Evolutionary conservation across 306 rosid genomes (phyloP), one percentile per base, ranked within the genome.

Genomic region (Macrotyloma uniflorum): DNA sequence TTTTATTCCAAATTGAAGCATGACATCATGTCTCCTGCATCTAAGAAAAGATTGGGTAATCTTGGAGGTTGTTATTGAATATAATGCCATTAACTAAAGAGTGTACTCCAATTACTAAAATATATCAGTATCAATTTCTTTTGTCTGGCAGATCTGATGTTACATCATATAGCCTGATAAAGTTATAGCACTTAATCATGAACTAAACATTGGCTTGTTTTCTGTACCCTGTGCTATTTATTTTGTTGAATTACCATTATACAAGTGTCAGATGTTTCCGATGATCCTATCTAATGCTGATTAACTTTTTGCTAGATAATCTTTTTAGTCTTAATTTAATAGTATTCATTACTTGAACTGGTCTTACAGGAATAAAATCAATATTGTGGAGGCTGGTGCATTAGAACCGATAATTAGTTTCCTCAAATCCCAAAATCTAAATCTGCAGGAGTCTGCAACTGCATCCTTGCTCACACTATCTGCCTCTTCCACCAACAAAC

Each of bases 391-490:
- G 82, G 90, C 96, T 9, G 98, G 97, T 47, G 99, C 98, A 19
- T 91, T 95, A 76, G 93, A 83, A 75, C 96, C 98, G 6, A 90
- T 93, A 68, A 84, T 88, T 67, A 70, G 83, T 84, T 90, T 95
- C 87, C 93, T 95, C 61, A 86, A 83, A 74, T 93, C 99, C 7
- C 78, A 87, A 64, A 79, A 84, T 88, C 49, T 36, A 68, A 87
- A 86, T 47, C 87, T 93, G 53, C 98, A 87, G 58, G 99, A 91
- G 77, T 83, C 85, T 71, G 98, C 99, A 50, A 77, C 99, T 20
- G 99, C 91, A 57, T 81, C 97, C 73, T 57, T 95, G 83, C 98
- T 95, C 79, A 95, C 99, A 74, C 78, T 95, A 5, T 95, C 99
- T 18, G 99, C 99, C 45, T 90, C 99, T 35, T 61, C 90, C 59